Evolutionary conservation across 2,329 filamentous ascomycete genomes (phyloP).

Genomic region (Didymella segeticola): DNA sequence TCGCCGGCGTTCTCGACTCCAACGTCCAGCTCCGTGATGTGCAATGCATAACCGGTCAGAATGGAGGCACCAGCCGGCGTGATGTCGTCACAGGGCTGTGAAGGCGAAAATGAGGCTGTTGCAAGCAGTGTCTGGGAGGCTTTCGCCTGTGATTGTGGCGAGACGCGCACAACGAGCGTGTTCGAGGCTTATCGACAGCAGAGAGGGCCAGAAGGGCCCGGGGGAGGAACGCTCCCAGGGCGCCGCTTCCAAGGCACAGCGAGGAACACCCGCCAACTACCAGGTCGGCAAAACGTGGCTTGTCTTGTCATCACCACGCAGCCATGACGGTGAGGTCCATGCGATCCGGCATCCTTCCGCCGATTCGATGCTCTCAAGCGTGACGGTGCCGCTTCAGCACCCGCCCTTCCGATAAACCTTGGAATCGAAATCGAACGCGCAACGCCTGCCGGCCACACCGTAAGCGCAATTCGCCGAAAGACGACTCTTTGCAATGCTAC

Average conservation of each 20-base stretch:
- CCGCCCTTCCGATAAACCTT: conserved; percentile 43
- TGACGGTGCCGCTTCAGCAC: conserved; percentile 42
- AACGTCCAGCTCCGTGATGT: conserved; percentile 14
- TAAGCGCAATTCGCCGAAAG: conserved; percentile 24
- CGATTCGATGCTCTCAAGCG: conserved; percentile 35
- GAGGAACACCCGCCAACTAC: conserved; percentile 22
- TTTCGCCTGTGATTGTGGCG: conserved; percentile 10
- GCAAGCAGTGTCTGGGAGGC: conserved; percentile 6
- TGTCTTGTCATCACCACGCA: conserved; percentile 34
- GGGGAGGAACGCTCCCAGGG: conserved; percentile 15
- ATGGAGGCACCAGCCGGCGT: conserved; percentile 8
- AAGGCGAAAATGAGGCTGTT: conserved; percentile 12
- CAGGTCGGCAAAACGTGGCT: conserved; percentile 24
- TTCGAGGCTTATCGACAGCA: conserved; percentile 17
- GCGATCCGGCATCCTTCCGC: conserved; percentile 32
- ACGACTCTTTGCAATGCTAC: conserved; percentile 23
- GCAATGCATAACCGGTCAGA: conserved; percentile 18
- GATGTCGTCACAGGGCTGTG: conserved; percentile 22
- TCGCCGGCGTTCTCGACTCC: conserved; percentile 17
- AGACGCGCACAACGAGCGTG: conserved; percentile 10
- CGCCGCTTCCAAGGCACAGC: conserved; percentile 19
- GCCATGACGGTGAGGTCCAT: conserved; percentile 38
- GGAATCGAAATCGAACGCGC: conserved; percentile 27
- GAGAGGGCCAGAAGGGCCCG: conserved; percentile 7
- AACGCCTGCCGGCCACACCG: conserved; percentile 28